A percentile compares a stretch with the other conserved stretches of the same genome.
Conservation (phyloP, 1,284 basidiomycete genomes). For the Ustilago crameri region DNA sequence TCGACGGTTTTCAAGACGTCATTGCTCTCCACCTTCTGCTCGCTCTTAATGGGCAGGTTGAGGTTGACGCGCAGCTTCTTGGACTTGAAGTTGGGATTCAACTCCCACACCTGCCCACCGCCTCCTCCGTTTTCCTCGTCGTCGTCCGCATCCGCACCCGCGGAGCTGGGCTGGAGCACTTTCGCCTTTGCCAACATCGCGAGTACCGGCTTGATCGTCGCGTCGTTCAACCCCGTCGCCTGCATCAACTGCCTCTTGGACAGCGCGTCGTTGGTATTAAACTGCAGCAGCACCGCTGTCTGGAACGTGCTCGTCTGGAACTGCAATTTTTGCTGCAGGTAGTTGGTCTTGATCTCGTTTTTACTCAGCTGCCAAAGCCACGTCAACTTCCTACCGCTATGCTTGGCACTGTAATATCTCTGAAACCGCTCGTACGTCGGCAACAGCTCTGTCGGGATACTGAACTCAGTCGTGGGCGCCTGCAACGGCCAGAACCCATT, state of each 20-base stretch:
- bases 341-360: conserved; percentile 93
- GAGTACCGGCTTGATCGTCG: conserved; percentile 85
- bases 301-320: conserved; percentile 95
- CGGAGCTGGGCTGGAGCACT: conserved; percentile 75
- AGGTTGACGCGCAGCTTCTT: conserved; percentile 88
- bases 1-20: conserved; percentile 96
- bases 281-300: conserved; percentile 92
- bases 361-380: conserved; percentile 99
- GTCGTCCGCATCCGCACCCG: conserved; percentile 8
- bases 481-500: conserved; percentile 96
- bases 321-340: conserved; percentile 93
- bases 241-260: conserved; percentile 81
- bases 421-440: conserved; percentile 90
- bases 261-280: conserved; percentile 85
- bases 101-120: conserved; percentile 87
- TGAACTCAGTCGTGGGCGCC: conserved; percentile 84
- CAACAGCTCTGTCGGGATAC: conserved; percentile 86
- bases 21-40: conserved; percentile 88
- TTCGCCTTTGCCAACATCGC: conserved; percentile 87
- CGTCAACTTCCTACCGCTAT: conserved; percentile 91
- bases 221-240: conserved; percentile 85
- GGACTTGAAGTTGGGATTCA: conserved; percentile 81
- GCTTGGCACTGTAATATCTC: conserved; percentile 92
- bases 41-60: conserved; percentile 92
- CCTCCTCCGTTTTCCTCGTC: no score